Evolutionary conservation across 345 rosid species (phyloP), one percentile per base, ranked within the genome.

Genomic region (Citropsis articulata): DNA sequence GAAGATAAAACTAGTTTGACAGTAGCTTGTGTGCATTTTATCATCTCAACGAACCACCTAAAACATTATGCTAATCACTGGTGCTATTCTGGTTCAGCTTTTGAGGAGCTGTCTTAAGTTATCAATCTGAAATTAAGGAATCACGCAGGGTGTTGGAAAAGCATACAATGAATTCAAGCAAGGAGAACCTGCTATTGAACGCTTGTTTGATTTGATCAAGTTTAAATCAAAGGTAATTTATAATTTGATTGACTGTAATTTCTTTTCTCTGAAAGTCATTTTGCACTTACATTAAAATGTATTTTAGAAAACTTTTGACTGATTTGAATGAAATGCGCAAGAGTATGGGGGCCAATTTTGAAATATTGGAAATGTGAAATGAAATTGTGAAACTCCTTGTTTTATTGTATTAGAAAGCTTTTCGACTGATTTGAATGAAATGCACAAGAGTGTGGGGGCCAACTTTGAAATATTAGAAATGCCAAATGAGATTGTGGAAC

Each of bases 141-240:
- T 79, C 76, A 71, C 70, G 85, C 89, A 95, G 97, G 98, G 86
- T 86, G 81, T 92, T 28, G 99, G 96, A 75, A 91, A 95, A 88
- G 97, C 98, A 63, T 93, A 90, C 83, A 93, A 95, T 78, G 99
- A 93, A 79, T 85, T 93, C 89, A 95, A 95, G 89, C 96, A 90
- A 85, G 98, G 97, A 76, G 99, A 95, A 83, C 97, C 98, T 42
- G 96, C 97, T 2, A 85, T 95, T 67, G 93, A 92, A 82, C 93
- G 96, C 53, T 84, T 95, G 77, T 89, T 89, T 87, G 96, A 88
- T 78, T 83, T 93, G 81, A 78, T 92, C 75, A 85, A 78, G 59
- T 85, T 84, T 70, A 86, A 84, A 79, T 83, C 91, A 59, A 87
- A 92, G 97, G 98, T 92, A 83, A 67, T 21, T 36, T 22, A 18